Conservation (phyloP, 208 protist genomes). For the Acanthamoeba rhysodes region DNA sequence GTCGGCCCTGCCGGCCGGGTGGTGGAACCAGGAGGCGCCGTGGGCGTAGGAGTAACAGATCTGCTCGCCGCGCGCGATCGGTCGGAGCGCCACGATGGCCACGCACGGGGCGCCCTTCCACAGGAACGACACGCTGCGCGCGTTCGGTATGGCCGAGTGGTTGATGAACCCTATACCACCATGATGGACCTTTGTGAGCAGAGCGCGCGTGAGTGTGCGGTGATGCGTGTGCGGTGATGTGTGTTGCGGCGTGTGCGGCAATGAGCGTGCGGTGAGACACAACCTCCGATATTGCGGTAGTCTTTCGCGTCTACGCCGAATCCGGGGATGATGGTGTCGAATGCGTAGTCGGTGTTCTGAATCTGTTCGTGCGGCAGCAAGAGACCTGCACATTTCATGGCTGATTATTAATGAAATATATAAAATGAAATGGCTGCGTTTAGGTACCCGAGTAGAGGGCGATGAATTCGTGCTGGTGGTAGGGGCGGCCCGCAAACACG, state of each 20-base stretch:
- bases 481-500: constrained; percentile 6
- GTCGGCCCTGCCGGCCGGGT: constrained; percentile 1
- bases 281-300: constrained; percentile 15
- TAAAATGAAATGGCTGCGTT: neutral
- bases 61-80: constrained; percentile 9
- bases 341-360: neutral
- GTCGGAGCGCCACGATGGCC: constrained; percentile 21
- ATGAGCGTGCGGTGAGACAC: neutral
- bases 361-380: neutral
- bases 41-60: constrained; percentile 40
- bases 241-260: no score
- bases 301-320: constrained; percentile 3
- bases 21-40: constrained; percentile 14
- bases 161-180: constrained; percentile 11
- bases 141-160: constrained; percentile 24
- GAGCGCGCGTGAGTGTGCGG: neutral
- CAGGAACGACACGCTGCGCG: constrained; percentile 36
- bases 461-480: constrained; percentile 33
- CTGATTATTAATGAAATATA: neutral
- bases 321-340: constrained; percentile 47
- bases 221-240: neutral
- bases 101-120: constrained; percentile 40
- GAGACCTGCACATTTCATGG: neutral
- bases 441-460: constrained; percentile 29
- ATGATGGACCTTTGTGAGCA: neutral